Evolutionary conservation across 768 basidiomycete genomes (phyloP).

Genomic region (Pleurotus tuoliensis): DNA sequence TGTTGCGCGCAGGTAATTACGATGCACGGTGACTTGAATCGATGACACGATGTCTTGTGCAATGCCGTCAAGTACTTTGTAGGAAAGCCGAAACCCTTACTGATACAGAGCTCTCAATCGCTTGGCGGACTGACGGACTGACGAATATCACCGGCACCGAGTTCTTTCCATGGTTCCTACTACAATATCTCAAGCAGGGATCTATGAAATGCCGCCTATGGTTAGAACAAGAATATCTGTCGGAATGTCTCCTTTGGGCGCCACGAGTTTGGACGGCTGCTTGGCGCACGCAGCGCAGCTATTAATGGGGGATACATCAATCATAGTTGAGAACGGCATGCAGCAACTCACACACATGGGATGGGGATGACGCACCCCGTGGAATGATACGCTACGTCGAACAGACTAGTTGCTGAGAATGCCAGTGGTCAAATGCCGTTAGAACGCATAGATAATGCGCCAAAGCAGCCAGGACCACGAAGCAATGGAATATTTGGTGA

Average conservation of each 20-base stretch:
- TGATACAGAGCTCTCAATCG: too few relatives aligned
- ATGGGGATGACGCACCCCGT: slow-evolving; percentile 7
- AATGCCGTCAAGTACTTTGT: too few relatives aligned
- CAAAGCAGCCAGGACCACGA: slow-evolving; percentile 69
- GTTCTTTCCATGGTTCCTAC: too few relatives aligned
- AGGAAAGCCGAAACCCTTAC: too few relatives aligned
- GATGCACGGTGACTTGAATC: background rate
- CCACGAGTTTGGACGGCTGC: background rate
- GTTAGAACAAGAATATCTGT: background rate
- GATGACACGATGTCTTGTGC: background rate
- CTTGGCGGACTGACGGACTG: too few relatives aligned
- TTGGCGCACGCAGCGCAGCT: slow-evolving; percentile 5
- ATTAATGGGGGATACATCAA: slow-evolving; percentile 7
- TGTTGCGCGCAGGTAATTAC: background rate
- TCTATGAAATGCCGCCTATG: background rate
- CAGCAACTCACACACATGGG: slow-evolving; percentile 7
- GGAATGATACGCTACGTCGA: slow-evolving; percentile 10
- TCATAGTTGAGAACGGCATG: background rate
- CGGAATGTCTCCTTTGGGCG: background rate
- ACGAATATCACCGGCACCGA: background rate
- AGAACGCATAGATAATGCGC: slow-evolving; percentile 60
- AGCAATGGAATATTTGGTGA: slow-evolving; percentile 88
- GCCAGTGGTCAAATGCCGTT: slow-evolving; percentile 57
- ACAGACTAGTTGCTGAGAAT: slow-evolving; percentile 32
- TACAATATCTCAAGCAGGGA: too few relatives aligned